Evolutionary conservation across 1,139 yeast species (phyloP), one percentile per base, ranked within the genome.

Genomic region (Kazachstania sp.): DNA sequence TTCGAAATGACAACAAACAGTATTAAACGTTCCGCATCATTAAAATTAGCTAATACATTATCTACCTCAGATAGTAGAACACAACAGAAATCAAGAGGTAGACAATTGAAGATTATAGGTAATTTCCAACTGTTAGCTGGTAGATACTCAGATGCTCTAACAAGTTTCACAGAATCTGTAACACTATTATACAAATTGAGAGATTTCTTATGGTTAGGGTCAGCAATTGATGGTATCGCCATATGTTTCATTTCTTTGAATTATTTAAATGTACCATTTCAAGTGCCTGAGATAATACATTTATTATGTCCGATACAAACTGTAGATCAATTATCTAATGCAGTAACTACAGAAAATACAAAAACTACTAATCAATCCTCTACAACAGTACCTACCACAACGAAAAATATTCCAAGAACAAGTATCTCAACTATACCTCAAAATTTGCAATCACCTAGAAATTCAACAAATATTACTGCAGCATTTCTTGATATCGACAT

Each of bases 171-270:
- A 12, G 96, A 88, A 38, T 81, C 97, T 0, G 74, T 85, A 1
- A 59, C 71, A 2, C 69, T 75, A 35, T 67, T 88, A 47, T 78
- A 78, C 51, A 72, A 78, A 32, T 72, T 82, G 1, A 81, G 81
- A 45, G 98, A 92, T 63, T 77, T 77, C 58, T 69, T 92, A 19
- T 92, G 98, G 98, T 72, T 86, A 28, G 97, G 83, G 0, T 83
- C 92, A 39, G 81, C 96, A 0, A 63, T 90, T 19, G 97, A 88
- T 57, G 88, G 94, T 0, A 69, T 88, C 11, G 84, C 84, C 0
- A 78, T 86, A 1, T 76, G 86, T 53, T 65, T 84, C 38, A 66
- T 84, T 8, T 65, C 88, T 45, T 69, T 86, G 40, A 73, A 82
- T 13, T 80, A 74, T 55, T 64, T 83, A 16, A 80, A 79, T 30